A percentile compares a stretch with the other conserved stretches of the same genome.
Conservation (phyloP, 768 basidiomycete species). For the Pleurotus citrinopileatus region DNA sequence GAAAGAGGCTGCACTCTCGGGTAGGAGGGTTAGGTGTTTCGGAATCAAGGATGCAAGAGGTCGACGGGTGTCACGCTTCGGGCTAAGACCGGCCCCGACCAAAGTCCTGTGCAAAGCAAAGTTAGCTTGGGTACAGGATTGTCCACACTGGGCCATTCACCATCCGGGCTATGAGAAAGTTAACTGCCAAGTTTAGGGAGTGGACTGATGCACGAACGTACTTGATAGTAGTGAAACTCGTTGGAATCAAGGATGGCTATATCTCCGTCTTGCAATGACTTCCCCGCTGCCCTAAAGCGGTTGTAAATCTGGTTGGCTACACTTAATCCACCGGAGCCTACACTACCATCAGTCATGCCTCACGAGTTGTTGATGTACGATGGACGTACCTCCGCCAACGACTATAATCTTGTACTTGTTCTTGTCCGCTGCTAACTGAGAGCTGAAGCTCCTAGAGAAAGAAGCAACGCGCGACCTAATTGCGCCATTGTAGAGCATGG, state of each 20-base stretch:
- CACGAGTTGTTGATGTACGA: slow-evolving; percentile 3
- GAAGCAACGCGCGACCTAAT: background rate
- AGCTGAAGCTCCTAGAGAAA: slow-evolving; percentile 30
- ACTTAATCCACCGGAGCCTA: slow-evolving; percentile 79
- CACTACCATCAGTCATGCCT: slow-evolving; percentile 8
- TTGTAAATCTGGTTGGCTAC: slow-evolving; percentile 88
- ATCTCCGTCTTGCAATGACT: slow-evolving; percentile 67
- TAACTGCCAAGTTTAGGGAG: background rate
- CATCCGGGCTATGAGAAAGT: slow-evolving; percentile 74
- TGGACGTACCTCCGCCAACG: slow-evolving; percentile 75
- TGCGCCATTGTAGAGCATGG: slow-evolving; percentile 14
- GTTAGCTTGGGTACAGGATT: background rate
- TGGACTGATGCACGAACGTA: slow-evolving; percentile 24
- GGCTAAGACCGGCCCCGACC: slow-evolving; percentile 81
- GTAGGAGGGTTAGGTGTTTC: slow-evolving; percentile 63
- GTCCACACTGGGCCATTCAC: slow-evolving; percentile 35
- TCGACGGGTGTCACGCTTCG: slow-evolving; percentile 66
- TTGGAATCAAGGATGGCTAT: slow-evolving; percentile 85
- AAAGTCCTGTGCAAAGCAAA: slow-evolving; percentile 62
- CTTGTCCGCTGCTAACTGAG: slow-evolving; percentile 29
- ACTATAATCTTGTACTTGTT: slow-evolving; percentile 81
- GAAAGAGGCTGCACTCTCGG: slow-evolving; percentile 72
- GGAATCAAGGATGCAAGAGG: slow-evolving; percentile 74
- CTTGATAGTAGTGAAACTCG: slow-evolving; percentile 84
- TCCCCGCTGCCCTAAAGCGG: slow-evolving; percentile 69